Base-by-base conservation (phyloP, 2,329 filamentous ascomycete species). In the Ophiostoma sp. region DNA sequence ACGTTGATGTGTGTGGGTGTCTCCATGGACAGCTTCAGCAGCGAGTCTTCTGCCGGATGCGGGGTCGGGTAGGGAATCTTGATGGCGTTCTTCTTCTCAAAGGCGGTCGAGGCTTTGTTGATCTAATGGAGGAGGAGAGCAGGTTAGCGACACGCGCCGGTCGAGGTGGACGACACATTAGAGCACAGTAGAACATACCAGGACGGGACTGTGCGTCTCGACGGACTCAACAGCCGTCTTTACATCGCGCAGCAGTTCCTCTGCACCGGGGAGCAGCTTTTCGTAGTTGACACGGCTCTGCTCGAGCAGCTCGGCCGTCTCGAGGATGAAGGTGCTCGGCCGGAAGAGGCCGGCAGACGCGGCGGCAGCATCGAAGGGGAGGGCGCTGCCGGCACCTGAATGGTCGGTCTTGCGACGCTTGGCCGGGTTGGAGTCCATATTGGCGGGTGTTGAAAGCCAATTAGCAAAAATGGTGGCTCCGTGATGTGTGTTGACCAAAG, bases 21-120 rank as follows among this genome's bases (percentile, higher is more conserved):
- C 65, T 85, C 84, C 78, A 93, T 97, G 54, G 89, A 84, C 68
- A 98, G 83, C 76, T 93, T 94, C 80, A 96, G 96, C 68, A 91
- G 90, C 41, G 88, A 88, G 78, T 94, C 89, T 75, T 87, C 87
- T 13, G 86, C 82, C 1, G 94, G 94, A 68, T 84, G 87, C 23
- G 93, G 93, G n/a, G 90, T 84, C 20, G 94, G 93, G 76, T 93
- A 97, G 0, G 95, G 95, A 67, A 97, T 86, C n/a, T 82, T 79
- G 71, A 96, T 84, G 67, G 87, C 87, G 76, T 89, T 83, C 57
- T 84, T 83, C 78, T 88, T 90, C 74, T 91, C 87, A 75, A 92
- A 85, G 72, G 85, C 86, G 76, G 89, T 83, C 0, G 83, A 83
- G 10, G 92, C 93, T 75, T 95, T 88, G 44, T 80, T 75, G 68